A percentile compares a stretch with the other conserved stretches of the same genome.
Conservation (phyloP, 352 stramenopile species). For the Saprolegnia parasitica region DNA sequence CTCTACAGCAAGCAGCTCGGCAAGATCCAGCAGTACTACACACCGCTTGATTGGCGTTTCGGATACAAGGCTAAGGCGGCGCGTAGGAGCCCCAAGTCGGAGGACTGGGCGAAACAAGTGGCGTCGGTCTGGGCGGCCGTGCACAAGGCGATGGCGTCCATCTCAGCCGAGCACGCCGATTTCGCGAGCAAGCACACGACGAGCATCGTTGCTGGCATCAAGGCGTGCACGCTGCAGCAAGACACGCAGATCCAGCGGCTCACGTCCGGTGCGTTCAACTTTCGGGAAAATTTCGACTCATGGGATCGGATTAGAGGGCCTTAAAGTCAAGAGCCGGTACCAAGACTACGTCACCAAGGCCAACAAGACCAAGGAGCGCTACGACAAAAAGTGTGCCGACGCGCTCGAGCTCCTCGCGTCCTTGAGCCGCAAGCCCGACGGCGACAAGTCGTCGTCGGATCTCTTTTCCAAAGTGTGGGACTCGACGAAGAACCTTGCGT, state of each 20-base stretch:
- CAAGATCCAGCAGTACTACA: slow-evolving; percentile 54
- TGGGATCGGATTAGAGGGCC: slow-evolving; percentile 45
- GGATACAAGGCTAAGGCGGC: background rate
- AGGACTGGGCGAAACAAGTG: slow-evolving; percentile 70
- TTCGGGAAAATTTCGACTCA: background rate
- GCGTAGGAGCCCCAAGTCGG: slow-evolving; percentile 43
- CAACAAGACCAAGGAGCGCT: slow-evolving; percentile 72
- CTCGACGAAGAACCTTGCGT: slow-evolving; percentile 59
- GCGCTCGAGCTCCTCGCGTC: slow-evolving; percentile 47
- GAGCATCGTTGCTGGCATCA: slow-evolving; percentile 48
- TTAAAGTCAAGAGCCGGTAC: slow-evolving; percentile 57
- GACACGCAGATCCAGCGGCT: slow-evolving; percentile 72
- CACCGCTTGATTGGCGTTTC: background rate
- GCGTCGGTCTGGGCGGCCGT: slow-evolving; percentile 51
- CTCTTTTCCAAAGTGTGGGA: slow-evolving; percentile 81
- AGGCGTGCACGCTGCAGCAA: slow-evolving; percentile 66
- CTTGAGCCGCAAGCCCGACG: slow-evolving; percentile 16
- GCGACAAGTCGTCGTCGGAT: slow-evolving; percentile 54
- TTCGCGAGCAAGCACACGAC: slow-evolving; percentile 62
- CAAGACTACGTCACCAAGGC: slow-evolving; percentile 55
- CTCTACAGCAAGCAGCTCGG: slow-evolving; percentile 55
- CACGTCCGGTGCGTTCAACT: slow-evolving; percentile 41
- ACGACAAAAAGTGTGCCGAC: slow-evolving; percentile 67
- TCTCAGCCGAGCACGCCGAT: slow-evolving; percentile 50
- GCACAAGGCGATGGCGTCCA: slow-evolving; percentile 46